phyloP scores from a whole-genome alignment of 2,329 filamentous ascomycete genomes.

The Ophiosphaerella narmari region DNA sequence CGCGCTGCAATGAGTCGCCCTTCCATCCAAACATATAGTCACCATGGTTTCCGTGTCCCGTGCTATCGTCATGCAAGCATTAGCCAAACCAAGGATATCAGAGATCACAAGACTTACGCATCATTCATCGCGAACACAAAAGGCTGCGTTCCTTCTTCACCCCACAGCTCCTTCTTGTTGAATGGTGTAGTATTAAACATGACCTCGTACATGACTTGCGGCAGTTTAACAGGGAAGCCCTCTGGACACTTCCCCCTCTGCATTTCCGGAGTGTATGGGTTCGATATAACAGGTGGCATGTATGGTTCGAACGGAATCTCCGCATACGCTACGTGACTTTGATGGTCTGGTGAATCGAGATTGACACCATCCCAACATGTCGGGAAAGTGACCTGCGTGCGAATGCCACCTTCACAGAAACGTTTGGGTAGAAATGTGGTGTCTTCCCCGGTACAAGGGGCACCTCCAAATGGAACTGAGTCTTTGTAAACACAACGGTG shows the following conservation, averaged over 20 bases:
- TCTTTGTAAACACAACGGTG: conserved; percentile 40
- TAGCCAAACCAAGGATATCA: background rate
- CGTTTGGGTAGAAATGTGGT: conserved; percentile 43
- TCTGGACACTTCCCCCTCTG: conserved; percentile 48
- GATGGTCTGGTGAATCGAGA: conserved; percentile 60
- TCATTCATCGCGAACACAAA: conserved; percentile 40
- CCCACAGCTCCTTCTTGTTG: conserved; percentile 30
- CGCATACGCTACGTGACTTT: conserved; percentile 54
- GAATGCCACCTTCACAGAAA: conserved; percentile 52
- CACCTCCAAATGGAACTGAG: conserved; percentile 38
- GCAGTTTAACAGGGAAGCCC: conserved; percentile 50
- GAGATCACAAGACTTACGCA: conserved; percentile 21
- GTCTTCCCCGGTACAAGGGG: conserved; percentile 47
- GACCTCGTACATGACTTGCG: conserved; percentile 54
- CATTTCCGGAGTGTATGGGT: conserved; percentile 23
- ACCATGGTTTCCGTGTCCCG: conserved; percentile 33
- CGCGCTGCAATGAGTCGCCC: conserved; percentile 35
- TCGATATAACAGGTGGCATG: conserved; percentile 15
- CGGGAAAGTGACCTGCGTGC: conserved; percentile 52
- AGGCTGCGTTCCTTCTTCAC: conserved; percentile 33
- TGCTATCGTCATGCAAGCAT: conserved; percentile 16
- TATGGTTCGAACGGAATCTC: conserved; percentile 39
- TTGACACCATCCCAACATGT: conserved; percentile 59
- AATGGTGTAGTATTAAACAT: conserved; percentile 50
- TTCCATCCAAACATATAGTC: conserved; percentile 37